Evolutionary conservation across 2,329 filamentous ascomycete genomes (phyloP).

Genomic region (Immersiporthe knoxdaviesiana): DNA sequence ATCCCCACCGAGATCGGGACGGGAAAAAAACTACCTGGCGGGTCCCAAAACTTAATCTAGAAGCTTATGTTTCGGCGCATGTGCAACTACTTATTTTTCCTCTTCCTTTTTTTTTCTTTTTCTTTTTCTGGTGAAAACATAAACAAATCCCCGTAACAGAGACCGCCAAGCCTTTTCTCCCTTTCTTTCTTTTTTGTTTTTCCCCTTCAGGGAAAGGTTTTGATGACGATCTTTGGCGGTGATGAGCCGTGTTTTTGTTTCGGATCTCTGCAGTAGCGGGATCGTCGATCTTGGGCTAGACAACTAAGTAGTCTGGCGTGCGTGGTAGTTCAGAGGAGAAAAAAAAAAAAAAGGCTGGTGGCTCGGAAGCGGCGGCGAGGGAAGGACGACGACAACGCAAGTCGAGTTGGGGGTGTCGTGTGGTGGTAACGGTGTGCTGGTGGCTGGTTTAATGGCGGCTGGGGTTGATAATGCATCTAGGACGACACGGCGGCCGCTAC

Average conservation of each 20-base stretch:
- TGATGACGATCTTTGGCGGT: constrained; percentile 8
- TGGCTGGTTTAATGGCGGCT: no score
- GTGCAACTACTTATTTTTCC: neutral
- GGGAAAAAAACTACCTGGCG: neutral
- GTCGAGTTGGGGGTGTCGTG: neutral
- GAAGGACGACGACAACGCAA: neutral
- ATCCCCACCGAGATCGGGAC: neutral
- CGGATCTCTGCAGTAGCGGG: neutral
- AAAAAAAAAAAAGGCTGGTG: no score
- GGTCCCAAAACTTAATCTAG: neutral
- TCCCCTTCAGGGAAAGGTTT: neutral
- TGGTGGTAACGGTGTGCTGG: neutral
- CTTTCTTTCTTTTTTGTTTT: neutral
- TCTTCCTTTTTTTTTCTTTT: neutral
- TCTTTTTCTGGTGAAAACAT: neutral
- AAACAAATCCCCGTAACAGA: neutral
- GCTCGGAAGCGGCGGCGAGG: neutral
- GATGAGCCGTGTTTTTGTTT: neutral
- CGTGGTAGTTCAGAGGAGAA: no score
- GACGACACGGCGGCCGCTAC: neutral
- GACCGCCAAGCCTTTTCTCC: neutral
- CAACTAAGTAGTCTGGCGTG: no score
- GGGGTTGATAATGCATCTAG: neutral
- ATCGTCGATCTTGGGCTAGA: neutral
- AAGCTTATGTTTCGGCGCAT: neutral